Base-by-base conservation (phyloP, 805 yeast species). In the Maudiozyma pseudohumilis region DNA sequence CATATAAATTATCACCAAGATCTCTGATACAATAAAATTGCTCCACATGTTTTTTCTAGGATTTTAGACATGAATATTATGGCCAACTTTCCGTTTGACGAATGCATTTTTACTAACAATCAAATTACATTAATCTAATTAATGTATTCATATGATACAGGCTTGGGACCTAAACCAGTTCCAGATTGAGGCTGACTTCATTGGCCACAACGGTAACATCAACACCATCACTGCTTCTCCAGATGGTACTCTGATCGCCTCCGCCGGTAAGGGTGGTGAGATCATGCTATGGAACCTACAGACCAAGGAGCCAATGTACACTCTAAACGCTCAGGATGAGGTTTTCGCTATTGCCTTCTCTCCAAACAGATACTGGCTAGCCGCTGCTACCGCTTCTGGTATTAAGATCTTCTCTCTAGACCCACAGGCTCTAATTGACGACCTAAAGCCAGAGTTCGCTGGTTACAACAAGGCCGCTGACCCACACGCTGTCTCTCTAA, bases 291-390 rank as follows among this genome's bases (percentile, higher is more conserved):
- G 99, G 99, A 94, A 88, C 75, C 77, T 89, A 72, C 75, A 78
- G 76, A 69, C 76, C 60, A 77, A 82, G 75, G 68, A 71, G 63
- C 79, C 88, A 63, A 75, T 88, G 64, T 89, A 87, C 94, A 80
- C 95, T 63, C 78, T 92, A 69, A 73, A 76, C 61, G 89, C 95
- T 60, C 86, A 92, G 69, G 92, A 89, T 65, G 97, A 89, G 77
- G 87, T 92, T 59, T 85, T 85, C 71, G 94, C 96, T 67, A 78
- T 92, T 66, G 95, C 96, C 60, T 92, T 92, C 95, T 89, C 97
- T 69, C 98, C 99, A 74, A 85, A 85, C 94, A 88, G 98, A 82
- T 92, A 85, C 94, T 92, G 98, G 98, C 83, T 92, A 70, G 89
- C 95, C 68, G 98, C 97, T 73, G 97, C 98, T 65, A 92, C 99